Evolutionary conservation across 2,329 filamentous ascomycete genomes (phyloP).

Genomic region (Botrytis squamosa): DNA sequence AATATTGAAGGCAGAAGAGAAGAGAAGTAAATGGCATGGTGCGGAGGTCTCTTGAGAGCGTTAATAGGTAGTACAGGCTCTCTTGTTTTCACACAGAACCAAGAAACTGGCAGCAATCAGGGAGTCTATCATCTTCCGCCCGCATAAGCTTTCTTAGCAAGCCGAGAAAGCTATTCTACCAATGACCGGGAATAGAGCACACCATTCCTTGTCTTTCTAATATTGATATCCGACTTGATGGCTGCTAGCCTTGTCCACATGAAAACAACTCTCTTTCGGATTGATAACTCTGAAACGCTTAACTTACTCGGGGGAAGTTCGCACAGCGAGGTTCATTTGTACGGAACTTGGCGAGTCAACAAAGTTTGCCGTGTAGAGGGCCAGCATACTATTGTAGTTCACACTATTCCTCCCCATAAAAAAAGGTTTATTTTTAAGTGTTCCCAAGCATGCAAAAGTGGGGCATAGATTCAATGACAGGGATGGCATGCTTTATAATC

Average conservation of each 20-base stretch:
- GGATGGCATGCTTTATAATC: no score
- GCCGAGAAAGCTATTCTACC: not conserved
- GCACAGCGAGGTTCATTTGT: not conserved
- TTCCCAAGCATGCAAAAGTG: not conserved
- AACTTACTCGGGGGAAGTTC: not conserved
- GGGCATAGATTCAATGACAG: no score
- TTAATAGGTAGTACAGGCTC: not conserved
- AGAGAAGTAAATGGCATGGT: not conserved
- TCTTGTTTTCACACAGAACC: not conserved
- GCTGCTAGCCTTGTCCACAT: not conserved
- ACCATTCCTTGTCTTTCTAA: not conserved
- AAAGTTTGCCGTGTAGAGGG: not conserved
- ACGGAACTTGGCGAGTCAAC: not conserved
- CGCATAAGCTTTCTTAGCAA: not conserved
- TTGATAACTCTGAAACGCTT: not conserved
- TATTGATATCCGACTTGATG: not conserved
- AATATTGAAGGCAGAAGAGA: not conserved
- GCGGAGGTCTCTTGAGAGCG: not conserved
- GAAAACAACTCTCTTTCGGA: not conserved
- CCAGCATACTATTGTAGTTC: not conserved
- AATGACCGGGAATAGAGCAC: not conserved
- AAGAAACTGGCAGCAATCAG: not conserved
- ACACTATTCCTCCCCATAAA: not conserved
- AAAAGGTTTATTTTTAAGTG: not conserved
- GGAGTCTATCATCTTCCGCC: not conserved